phyloP scores from a whole-genome alignment of 495 filamentous ascomycete species.

The Peziza echinospora region DNA sequence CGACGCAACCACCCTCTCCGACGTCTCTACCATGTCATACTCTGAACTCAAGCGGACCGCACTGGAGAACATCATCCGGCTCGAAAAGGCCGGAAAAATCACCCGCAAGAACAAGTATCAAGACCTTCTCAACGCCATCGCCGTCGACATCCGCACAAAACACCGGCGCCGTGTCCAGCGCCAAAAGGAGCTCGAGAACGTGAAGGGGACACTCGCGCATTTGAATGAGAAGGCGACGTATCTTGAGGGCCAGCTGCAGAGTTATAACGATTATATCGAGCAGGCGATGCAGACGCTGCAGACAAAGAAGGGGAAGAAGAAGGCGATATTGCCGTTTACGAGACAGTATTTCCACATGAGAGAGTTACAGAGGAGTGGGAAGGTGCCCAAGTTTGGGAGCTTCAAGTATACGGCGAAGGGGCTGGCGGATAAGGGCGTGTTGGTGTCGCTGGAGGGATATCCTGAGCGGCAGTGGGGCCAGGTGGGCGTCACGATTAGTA shows the following conservation, averaged over 20 bases:
- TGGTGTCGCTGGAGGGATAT: conserved; percentile 73
- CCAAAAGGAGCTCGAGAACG: conserved; percentile 72
- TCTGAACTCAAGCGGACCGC: conserved; percentile 78
- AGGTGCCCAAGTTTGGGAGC: conserved; percentile 87
- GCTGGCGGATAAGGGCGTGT: conserved; percentile 77
- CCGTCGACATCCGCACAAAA: conserved; percentile 89
- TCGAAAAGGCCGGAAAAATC: conserved; percentile 69
- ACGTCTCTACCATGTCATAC: conserved; percentile 72
- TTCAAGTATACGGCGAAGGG: conserved; percentile 89
- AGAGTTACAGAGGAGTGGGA: conserved; percentile 73
- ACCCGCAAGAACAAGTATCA: conserved; percentile 87
- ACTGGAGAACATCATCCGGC: conserved; percentile 75
- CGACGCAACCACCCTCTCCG: conserved; percentile 65
- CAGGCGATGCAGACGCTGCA: conserved; percentile 97
- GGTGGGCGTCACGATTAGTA: conserved; percentile 80
- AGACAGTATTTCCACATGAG: conserved; percentile 97
- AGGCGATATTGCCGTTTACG: conserved; percentile 89
- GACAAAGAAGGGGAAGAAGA: conserved; percentile 89
- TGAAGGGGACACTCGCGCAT: conserved; percentile 59
- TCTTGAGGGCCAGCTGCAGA: conserved; percentile 84
- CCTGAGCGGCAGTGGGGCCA: conserved; percentile 71
- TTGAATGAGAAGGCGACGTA: conserved; percentile 81
- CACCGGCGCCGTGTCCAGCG: conserved; percentile 78
- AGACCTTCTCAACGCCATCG: conserved; percentile 89
- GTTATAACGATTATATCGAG: conserved; percentile 97